phyloP scores from a whole-genome alignment of 2,329 filamentous ascomycete genomes.

The Colletotrichum shisoi region DNA sequence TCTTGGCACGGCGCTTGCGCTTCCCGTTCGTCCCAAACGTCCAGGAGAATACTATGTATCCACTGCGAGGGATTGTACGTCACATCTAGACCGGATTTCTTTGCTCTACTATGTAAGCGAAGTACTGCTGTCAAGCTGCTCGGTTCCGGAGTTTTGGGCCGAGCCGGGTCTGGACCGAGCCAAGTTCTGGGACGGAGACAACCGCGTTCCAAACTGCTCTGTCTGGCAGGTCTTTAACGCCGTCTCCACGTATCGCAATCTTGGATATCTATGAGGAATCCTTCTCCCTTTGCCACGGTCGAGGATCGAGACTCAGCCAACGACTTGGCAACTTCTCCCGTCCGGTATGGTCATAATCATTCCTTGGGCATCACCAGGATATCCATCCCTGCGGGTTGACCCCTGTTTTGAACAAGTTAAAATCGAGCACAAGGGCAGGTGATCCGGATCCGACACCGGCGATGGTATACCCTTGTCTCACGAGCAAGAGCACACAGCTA shows the following conservation, averaged over 20 bases:
- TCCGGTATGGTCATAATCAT: not conserved
- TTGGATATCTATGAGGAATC: constrained; percentile 21
- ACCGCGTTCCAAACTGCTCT: constrained; percentile 15
- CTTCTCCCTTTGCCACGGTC: not conserved
- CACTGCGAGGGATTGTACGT: constrained; percentile 23
- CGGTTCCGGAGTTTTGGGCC: constrained; percentile 8
- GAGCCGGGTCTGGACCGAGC: constrained; percentile 7
- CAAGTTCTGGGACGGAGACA: not conserved
- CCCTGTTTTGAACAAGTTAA: not conserved
- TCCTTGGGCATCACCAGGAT: not conserved
- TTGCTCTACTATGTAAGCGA: constrained; percentile 4
- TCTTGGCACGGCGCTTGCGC: not conserved
- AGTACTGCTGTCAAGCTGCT: constrained; percentile 1
- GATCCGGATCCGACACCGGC: constrained; percentile 18
- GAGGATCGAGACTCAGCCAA: not conserved
- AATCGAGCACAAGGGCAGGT: not conserved
- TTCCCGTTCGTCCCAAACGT: constrained; percentile 26
- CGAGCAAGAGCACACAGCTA: no score
- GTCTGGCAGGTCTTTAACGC: constrained; percentile 26
- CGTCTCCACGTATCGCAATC: constrained; percentile 17
- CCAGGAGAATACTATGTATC: not conserved
- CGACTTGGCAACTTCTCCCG: not conserved
- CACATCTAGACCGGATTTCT: constrained; percentile 8
- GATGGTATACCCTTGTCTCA: constrained; percentile 9
- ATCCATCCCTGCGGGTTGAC: not conserved